phyloP scores from a whole-genome alignment of 2,329 filamentous ascomycete species.

The Sporothrix variecibatus region DNA sequence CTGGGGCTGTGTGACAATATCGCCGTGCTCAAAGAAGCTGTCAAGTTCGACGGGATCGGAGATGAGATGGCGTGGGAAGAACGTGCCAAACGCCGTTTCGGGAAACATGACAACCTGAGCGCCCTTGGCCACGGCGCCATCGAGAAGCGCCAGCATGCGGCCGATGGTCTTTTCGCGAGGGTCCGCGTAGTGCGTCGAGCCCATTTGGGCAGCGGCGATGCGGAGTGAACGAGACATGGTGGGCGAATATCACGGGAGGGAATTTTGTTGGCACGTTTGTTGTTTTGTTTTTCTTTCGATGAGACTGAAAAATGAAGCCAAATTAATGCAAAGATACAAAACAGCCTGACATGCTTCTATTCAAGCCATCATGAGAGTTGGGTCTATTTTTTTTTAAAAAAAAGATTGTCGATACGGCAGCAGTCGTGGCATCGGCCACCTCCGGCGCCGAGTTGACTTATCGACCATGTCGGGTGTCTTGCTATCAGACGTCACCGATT shows the following conservation, averaged over 20 bases:
- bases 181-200: constrained; percentile 46
- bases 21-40: constrained; percentile 52
- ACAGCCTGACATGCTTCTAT: not conserved
- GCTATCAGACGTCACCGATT: not conserved
- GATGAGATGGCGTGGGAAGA: constrained; percentile 57
- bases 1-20: constrained; percentile 45
- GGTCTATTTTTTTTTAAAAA: too few relatives aligned
- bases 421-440: not conserved
- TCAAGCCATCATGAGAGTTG: not conserved
- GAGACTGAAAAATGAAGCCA: not conserved
- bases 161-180: constrained; percentile 46
- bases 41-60: constrained; percentile 47
- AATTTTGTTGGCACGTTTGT: not conserved
- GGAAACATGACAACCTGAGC: constrained; percentile 56
- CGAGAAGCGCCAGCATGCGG: constrained; percentile 53
- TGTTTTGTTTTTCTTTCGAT: not conserved
- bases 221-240: constrained; percentile 28
- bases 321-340: not conserved
- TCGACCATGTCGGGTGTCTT: not conserved
- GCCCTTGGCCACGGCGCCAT: constrained; percentile 45
- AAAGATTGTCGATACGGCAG: not conserved
- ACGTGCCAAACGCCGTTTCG: constrained; percentile 56
- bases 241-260: not conserved
- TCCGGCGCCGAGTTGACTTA: constrained; percentile 10
- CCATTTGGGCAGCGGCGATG: constrained; percentile 57